phyloP scores from a whole-genome alignment of 352 stramenopile genomes.

The Pythium utonaiense region DNA sequence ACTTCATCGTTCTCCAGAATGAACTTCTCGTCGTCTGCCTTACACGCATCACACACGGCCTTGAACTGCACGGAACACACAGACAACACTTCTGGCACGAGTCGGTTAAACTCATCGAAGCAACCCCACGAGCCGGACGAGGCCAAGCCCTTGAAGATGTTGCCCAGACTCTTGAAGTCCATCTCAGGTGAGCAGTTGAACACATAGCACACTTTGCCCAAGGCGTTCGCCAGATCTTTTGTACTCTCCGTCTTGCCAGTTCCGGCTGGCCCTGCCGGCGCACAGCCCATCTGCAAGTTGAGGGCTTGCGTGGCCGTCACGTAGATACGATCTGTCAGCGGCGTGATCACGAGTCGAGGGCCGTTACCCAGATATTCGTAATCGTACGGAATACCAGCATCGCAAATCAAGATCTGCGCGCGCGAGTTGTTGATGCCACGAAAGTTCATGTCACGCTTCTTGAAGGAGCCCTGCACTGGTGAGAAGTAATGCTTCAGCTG shows the following conservation, averaged over 20 bases:
- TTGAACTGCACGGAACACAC: slow-evolving; percentile 96
- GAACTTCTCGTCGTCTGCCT: slow-evolving; percentile 91
- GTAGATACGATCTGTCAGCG: slow-evolving; percentile 95
- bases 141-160: slow-evolving; percentile 96
- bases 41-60: slow-evolving; percentile 93
- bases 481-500: slow-evolving; percentile 96
- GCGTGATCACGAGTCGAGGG: slow-evolving; percentile 93
- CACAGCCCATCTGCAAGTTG: slow-evolving; percentile 89
- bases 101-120: slow-evolving; percentile 96
- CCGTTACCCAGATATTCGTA: slow-evolving; percentile 97
- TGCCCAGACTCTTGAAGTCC: slow-evolving; percentile 95
- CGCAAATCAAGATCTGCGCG: slow-evolving; percentile 89
- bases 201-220: slow-evolving; percentile 95
- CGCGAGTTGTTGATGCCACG: slow-evolving; percentile 70
- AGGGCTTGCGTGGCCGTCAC: slow-evolving; percentile 94
- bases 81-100: slow-evolving; percentile 92
- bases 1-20: slow-evolving; percentile 95
- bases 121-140: slow-evolving; percentile 94
- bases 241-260: slow-evolving; percentile 95
- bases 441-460: slow-evolving; percentile 90
- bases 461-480: slow-evolving; percentile 81
- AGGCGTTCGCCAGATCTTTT: slow-evolving; percentile 92
- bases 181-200: slow-evolving; percentile 97
- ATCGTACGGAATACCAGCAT: slow-evolving; percentile 93
- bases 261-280: slow-evolving; percentile 76